These are phyloP conservation scores for Auricularia sp. DNA, from an alignment of 768 basidiomycete species.

Conservation along the genomic window DNA sequence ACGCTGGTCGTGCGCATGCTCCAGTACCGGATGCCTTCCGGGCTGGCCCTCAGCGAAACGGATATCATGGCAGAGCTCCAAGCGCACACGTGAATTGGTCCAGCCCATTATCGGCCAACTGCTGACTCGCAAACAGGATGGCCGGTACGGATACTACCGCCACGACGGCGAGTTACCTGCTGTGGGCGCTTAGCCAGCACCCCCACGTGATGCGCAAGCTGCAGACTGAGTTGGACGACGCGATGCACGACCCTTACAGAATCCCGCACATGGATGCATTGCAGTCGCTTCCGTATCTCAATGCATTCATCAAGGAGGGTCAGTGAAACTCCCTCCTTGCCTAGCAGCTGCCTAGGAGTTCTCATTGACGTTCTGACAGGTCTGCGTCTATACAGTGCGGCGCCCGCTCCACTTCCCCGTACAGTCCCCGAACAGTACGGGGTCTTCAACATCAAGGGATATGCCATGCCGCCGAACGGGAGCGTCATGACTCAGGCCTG, in stretches of 20 bases:
- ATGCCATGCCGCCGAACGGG: constrained; percentile 68
- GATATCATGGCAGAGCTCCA: constrained; percentile 74
- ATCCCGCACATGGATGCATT: constrained; percentile 55
- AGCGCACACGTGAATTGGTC: constrained; percentile 56
- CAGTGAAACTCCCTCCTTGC: constrained; percentile 6
- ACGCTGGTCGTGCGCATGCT: constrained; percentile 1
- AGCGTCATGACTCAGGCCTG: constrained; percentile 73
- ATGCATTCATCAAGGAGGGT: constrained; percentile 48
- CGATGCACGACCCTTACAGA: constrained; percentile 20
- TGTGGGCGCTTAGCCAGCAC: constrained; percentile 71
- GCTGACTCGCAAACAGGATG: constrained; percentile 33
- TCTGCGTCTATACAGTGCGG: constrained; percentile 59
- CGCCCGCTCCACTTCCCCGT: constrained; percentile 66
- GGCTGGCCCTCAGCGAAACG: constrained; percentile 48
- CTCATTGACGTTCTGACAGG: constrained; percentile 27
- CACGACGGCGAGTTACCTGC: constrained; percentile 60
- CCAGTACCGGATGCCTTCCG: neutral
- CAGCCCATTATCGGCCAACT: neutral
- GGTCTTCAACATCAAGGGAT: constrained; percentile 69
- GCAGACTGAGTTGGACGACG: constrained; percentile 52
- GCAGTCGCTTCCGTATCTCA: constrained; percentile 38
- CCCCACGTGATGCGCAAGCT: constrained; percentile 59
- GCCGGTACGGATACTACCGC: constrained; percentile 74
- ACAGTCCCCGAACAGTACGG: constrained; percentile 58
- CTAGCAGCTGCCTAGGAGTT: neutral